These are phyloP conservation scores for Eucalyptus cladocalyx DNA, from an alignment of 345 rosid genomes.

Conservation along the genomic window DNA sequence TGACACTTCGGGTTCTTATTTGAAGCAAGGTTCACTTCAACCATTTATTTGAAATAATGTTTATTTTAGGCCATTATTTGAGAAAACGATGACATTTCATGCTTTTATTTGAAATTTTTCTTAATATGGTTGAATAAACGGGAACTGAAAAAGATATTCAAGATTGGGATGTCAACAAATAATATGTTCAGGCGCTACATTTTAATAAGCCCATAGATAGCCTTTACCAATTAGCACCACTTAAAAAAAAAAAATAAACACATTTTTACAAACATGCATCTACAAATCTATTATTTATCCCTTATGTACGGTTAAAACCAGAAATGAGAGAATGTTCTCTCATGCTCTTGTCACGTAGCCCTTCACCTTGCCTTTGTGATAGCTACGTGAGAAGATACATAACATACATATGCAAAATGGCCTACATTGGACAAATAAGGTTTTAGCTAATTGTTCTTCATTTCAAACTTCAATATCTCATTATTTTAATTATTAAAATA, in stretches of 20 bases:
- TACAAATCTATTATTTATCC: neutral
- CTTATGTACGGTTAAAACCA: neutral
- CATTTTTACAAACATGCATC: neutral
- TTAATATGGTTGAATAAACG: too few species aligned
- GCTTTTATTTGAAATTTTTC: too few species aligned
- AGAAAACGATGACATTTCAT: fast-evolving
- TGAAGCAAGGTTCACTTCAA: fast-evolving
- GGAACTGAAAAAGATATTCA: too few species aligned
- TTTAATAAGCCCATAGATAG: too few species aligned
- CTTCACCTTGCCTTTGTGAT: neutral
- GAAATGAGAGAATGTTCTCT: neutral
- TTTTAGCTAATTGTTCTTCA: neutral
- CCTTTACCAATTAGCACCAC: too few species aligned
- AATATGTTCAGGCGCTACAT: too few species aligned
- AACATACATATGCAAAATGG: neutral
- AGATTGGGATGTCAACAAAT: too few species aligned
- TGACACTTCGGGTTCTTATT: too few species aligned
- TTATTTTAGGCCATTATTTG: fast-evolving
- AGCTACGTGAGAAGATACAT: neutral
- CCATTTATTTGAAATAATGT: too few species aligned
- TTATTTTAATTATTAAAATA: neutral
- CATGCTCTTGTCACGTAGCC: neutral
- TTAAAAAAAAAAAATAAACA: too few species aligned
- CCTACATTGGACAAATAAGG: too few species aligned
- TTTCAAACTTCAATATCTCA: neutral